Evolutionary conservation across 2,329 filamentous ascomycete genomes (phyloP).

Genomic region (Torrubiellomyces zombiae): DNA sequence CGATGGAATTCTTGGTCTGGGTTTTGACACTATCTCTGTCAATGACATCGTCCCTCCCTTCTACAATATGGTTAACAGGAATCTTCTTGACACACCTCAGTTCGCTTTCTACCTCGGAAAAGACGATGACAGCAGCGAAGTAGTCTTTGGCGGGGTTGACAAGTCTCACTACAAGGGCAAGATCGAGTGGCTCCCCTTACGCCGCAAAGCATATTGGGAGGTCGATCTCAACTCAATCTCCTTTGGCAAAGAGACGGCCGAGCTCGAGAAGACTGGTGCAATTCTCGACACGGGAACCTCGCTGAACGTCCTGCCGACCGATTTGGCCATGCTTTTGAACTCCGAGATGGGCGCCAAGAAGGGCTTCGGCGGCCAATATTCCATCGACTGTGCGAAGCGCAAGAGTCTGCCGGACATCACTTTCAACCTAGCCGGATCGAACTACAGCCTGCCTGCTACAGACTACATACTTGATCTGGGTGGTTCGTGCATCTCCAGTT

Average conservation of each 20-base stretch:
- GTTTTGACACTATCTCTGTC: slow-evolving; percentile 92
- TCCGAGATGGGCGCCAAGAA: slow-evolving; percentile 97
- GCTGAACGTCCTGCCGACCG: slow-evolving; percentile 81
- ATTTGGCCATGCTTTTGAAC: slow-evolving; percentile 91
- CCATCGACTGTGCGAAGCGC: slow-evolving; percentile 74
- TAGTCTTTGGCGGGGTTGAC: slow-evolving; percentile 78
- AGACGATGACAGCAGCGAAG: slow-evolving; percentile 60
- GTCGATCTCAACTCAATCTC: slow-evolving; percentile 87
- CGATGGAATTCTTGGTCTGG: slow-evolving; percentile 89
- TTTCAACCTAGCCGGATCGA: slow-evolving; percentile 77
- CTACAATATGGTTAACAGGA: slow-evolving; percentile 88
- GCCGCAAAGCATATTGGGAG: slow-evolving; percentile 99
- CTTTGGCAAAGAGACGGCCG: slow-evolving; percentile 70
- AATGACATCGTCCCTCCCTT: slow-evolving; percentile 90
- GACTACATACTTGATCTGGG: slow-evolving; percentile 96
- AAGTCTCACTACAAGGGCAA: slow-evolving; percentile 68
- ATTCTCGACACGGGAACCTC: slow-evolving; percentile 98
- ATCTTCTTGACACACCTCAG: slow-evolving; percentile 75
- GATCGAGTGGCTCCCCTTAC: slow-evolving; percentile 81
- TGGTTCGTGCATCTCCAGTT: slow-evolving; percentile 90
- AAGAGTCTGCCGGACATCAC: slow-evolving; percentile 74
- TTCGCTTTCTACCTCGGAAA: slow-evolving; percentile 94
- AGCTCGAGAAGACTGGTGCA: slow-evolving; percentile 86
- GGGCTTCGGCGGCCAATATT: slow-evolving; percentile 93
- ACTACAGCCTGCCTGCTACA: slow-evolving; percentile 76